Evolutionary conservation across 106 monocot species (phyloP), one percentile per base, ranked within the genome.

Genomic region (Ottelia alismoides): DNA sequence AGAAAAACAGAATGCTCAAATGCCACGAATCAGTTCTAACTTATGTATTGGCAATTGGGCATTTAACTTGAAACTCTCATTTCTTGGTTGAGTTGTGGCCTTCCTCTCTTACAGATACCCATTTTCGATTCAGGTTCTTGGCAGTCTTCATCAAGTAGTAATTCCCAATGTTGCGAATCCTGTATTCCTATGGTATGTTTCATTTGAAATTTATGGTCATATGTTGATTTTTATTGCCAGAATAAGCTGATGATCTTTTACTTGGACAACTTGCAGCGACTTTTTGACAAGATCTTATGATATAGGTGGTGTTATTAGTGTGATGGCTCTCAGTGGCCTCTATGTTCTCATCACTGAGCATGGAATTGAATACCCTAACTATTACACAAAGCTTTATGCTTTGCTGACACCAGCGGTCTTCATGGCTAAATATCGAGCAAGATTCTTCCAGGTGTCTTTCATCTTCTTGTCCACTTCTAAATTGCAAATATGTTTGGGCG

Each of bases 91-190:
- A 26, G 56, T 58, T 31, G 60, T 20, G 53, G 55, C 21, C 1
- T n/a, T n/a, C n/a, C n/a, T n/a, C n/a, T n/a, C n/a, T n/a, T n/a
- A n/a, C n/a, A n/a, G n/a, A n/a, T n/a, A n/a, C n/a, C n/a, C n/a
- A n/a, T n/a, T n/a, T n/a, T n/a, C n/a, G n/a, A n/a, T 66, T 62
- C 79, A 96, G 96, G 89, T 96, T 70, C 85, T 96, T 71, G 76
- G 64, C 25, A 54, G 64, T 43, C 73, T 96, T 49, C 85, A 81
- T 64, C 74, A 82, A 29, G 82, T 72, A 66, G 84, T 89, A 27
- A 75, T 96, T 49, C 96, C 96, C 57, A 73, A 71, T 53, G 72
- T 96, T 66, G 69, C 73, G 52, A 79, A 96, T 69, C 96, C 89
- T 49, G 69, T 82, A 48, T 66, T 89, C 20, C 69, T 96, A 65